phyloP scores from a whole-genome alignment of 2,329 filamentous ascomycete species.

The Graphilbum sp. region DNA sequence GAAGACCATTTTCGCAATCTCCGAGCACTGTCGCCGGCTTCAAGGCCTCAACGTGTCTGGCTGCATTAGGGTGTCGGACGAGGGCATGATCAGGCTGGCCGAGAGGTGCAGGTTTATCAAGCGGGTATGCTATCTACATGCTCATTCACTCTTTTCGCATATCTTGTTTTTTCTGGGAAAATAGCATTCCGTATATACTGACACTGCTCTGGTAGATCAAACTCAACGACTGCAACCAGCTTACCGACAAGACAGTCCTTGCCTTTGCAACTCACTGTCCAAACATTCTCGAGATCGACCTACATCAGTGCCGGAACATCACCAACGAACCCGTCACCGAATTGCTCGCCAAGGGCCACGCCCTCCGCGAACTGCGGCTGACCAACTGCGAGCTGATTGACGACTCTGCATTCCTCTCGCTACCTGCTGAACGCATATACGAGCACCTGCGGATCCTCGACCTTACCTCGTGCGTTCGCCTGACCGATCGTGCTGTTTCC shows the following conservation, averaged over 20 bases:
- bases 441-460: constrained; percentile 88
- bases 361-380: constrained; percentile 79
- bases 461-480: constrained; percentile 68
- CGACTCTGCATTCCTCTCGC: constrained; percentile 70
- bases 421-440: constrained; percentile 54
- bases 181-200: no score
- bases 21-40: constrained; percentile 64
- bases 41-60: constrained; percentile 88
- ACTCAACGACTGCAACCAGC: constrained; percentile 77
- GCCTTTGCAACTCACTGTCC: constrained; percentile 80
- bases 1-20: constrained; percentile 58
- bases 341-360: constrained; percentile 59
- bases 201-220: constrained; percentile 51
- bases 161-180: no score
- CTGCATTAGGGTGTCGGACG: constrained; percentile 71
- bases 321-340: constrained; percentile 72
- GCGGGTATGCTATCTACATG: constrained; percentile 54
- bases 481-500: constrained; percentile 76
- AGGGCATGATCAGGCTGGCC: constrained; percentile 67
- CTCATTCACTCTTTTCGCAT: no score
- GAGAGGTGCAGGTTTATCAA: constrained; percentile 76
- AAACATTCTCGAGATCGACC: constrained; percentile 90
- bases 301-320: constrained; percentile 69
- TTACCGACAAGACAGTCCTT: constrained; percentile 66
- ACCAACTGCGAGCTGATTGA: constrained; percentile 73